Percentiles rank a stretch among this genome's conserved stretches.
Evolutionary conservation across 176 grass and related monocot species (phyloP).

Genomic region (Tuctoria greenei): DNA sequence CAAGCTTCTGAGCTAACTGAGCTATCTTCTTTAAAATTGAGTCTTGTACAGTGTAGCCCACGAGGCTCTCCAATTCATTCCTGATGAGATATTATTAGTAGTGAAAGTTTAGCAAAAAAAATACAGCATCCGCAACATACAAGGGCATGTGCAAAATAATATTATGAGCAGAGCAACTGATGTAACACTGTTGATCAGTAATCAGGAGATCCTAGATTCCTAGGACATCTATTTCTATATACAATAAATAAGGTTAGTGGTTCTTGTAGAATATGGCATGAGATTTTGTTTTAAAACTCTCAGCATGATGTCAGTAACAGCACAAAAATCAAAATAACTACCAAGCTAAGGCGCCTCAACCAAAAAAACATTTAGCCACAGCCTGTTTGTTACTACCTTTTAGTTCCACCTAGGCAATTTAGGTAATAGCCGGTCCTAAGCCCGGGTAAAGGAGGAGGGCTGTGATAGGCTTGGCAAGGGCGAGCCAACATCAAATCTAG

Average conservation of each 20-base stretch:
- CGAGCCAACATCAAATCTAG: too few relatives aligned
- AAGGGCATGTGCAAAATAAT: not conserved
- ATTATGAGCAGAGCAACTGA: not conserved
- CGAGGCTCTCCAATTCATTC: constrained; percentile 66
- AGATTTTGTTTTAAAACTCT: not conserved
- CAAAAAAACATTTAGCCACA: not conserved
- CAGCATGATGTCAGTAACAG: not conserved
- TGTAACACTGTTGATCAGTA: not conserved
- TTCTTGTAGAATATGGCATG: not conserved
- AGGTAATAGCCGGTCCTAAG: too few relatives aligned
- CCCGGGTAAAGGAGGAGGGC: too few relatives aligned
- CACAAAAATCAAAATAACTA: constrained; percentile 12
- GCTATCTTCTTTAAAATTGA: constrained; percentile 56
- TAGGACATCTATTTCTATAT: not conserved
- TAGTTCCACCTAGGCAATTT: too few relatives aligned
- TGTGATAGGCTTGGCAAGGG: too few relatives aligned
- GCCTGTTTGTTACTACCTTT: constrained; percentile 38
- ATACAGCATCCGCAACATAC: not conserved
- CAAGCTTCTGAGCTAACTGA: constrained; percentile 58
- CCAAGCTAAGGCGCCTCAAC: not conserved
- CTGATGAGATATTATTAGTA: constrained; percentile 47
- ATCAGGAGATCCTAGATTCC: not conserved
- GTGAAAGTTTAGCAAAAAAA: constrained; percentile 10
- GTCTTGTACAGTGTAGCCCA: constrained; percentile 65
- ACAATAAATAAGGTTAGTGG: not conserved